Base-by-base conservation (phyloP, 2,329 filamentous ascomycete genomes). In the Xylaria sp. region DNA sequence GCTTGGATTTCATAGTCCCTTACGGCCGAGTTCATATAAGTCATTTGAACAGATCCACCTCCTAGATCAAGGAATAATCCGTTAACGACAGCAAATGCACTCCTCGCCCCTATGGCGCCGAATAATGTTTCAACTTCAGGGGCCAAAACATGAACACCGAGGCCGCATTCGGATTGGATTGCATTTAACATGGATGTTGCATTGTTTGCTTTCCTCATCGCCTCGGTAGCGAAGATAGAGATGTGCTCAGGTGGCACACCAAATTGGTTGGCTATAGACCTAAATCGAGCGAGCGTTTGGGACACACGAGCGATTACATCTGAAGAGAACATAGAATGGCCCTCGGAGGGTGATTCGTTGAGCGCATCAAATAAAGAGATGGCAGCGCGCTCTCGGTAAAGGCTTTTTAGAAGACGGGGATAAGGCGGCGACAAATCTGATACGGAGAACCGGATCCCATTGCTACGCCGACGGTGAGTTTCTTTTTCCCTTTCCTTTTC, bases 401-500 rank as follows among this genome's bases (percentile, higher is more conserved):
- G 75, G 29, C 92, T 94, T 21, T 87, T 90, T 50, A 97, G 85
- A 27, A 94, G 88, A 27, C 94, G 91, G 27, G 92, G 86, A 47
- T 84, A 88, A 3, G 89, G 88, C 25, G 91, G 90, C 3, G 90
- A 87, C n/a, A 97, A 85, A 72, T 93, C 90, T 9, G 93, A 93
- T 75, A 97, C 93, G 53, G 93, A 95, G 84, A 97, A 97, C 64
- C 94, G 93, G 75, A 97, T 95, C 75, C 94, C 94, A 83, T 97
- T 98, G 84, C 93, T 93, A 73, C 21, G 61, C 37, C 58, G 23
- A 32, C 25, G 12, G 53, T 73, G 29, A 70, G 68, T 51, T 35
- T 53, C 40, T 25, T 44, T 44, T 57, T 58, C 25, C 4, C 35
- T 13, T 29, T n/a, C 18, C 8, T 47, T 44, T 35, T 40, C 47